A percentile compares a stretch with the other conserved stretches of the same genome.
Evolutionary conservation across 1,284 basidiomycete species (phyloP).

Genomic region (Stygiomarasmius scandens): DNA sequence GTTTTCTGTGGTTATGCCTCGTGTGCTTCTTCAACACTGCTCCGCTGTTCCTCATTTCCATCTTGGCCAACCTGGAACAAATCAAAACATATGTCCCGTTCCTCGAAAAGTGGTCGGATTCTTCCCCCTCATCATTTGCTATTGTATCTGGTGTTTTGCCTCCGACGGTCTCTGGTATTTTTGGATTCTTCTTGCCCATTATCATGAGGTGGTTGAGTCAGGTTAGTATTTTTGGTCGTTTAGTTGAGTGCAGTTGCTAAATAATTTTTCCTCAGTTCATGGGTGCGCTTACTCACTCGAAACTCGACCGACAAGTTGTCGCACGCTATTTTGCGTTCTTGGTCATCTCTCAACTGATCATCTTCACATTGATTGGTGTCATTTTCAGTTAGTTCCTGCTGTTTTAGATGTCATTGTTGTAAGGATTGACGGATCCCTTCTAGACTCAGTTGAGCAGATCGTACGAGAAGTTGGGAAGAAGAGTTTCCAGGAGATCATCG

Average conservation of each 20-base stretch:
- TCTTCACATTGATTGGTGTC: slow-evolving; percentile 91
- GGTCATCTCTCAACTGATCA: slow-evolving; percentile 85
- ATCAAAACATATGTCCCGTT: slow-evolving; percentile 72
- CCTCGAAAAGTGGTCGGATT: slow-evolving; percentile 65
- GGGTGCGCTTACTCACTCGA: slow-evolving; percentile 77
- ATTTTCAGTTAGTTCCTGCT: slow-evolving; percentile 68
- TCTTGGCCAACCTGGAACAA: slow-evolving; percentile 79
- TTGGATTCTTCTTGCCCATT: slow-evolving; percentile 86
- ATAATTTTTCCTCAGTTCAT: slow-evolving; percentile 59
- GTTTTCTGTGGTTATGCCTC: slow-evolving; percentile 73
- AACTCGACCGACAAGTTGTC: slow-evolving; percentile 86
- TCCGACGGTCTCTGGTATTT: slow-evolving; percentile 84
- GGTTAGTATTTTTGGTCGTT: slow-evolving; percentile 26
- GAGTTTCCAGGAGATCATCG: slow-evolving; percentile 69
- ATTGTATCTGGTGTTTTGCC: slow-evolving; percentile 88
- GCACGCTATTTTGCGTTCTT: slow-evolving; percentile 92
- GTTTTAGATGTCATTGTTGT: background rate
- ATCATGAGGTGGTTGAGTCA: slow-evolving; percentile 80
- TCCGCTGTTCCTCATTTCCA: slow-evolving; percentile 79
- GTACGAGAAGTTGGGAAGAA: slow-evolving; percentile 72
- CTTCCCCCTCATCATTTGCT: slow-evolving; percentile 66
- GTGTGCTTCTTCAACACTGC: slow-evolving; percentile 94
- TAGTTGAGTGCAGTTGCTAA: background rate
- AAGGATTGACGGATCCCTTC: slow-evolving; percentile 6
- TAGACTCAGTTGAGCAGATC: slow-evolving; percentile 69